Conservation (phyloP, 371 early-diverging fungal species). For the Mortierella sp. region DNA sequence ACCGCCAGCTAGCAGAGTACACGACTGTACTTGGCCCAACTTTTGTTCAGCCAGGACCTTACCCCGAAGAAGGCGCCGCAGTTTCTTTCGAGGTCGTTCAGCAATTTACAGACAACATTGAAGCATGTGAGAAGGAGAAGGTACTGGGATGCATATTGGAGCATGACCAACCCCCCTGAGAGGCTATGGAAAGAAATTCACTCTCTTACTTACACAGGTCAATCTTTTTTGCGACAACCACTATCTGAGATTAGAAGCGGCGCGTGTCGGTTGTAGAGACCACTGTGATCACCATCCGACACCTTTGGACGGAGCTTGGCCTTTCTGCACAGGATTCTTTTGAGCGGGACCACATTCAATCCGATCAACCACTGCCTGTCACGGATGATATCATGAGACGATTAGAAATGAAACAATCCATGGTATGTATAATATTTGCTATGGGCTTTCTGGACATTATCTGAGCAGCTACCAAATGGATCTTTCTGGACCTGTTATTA, state of each 20-base stretch:
- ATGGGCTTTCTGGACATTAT: no score
- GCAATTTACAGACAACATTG: conserved; percentile 45
- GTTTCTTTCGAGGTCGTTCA: conserved; percentile 40
- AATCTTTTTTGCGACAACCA: no score
- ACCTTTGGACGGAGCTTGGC: conserved; percentile 42
- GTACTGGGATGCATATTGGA: no score
- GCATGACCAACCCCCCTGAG: no score
- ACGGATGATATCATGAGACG: conserved; percentile 38
- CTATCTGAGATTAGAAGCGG: conserved; percentile 21
- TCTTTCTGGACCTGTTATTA: background rate
- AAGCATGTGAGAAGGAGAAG: conserved; percentile 40
- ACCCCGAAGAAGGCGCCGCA: conserved; percentile 37
- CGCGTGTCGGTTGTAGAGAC: conserved; percentile 22
- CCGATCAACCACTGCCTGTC: conserved; percentile 8
- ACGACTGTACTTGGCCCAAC: conserved; percentile 31
- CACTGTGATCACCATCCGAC: conserved; percentile 26
- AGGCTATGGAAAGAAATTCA: background rate
- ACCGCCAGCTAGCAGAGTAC: conserved; percentile 20
- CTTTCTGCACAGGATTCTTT: conserved; percentile 29
- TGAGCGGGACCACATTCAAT: conserved; percentile 30
- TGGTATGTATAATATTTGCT: conserved; percentile 9
- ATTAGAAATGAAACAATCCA: conserved; percentile 29
- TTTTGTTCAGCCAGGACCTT: conserved; percentile 39
- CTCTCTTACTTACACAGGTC: background rate
- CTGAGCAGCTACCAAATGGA: background rate